Evolutionary conservation across 768 basidiomycete species (phyloP), one percentile per base, ranked within the genome.

Genomic region (Pulveroboletus ravenelii): DNA sequence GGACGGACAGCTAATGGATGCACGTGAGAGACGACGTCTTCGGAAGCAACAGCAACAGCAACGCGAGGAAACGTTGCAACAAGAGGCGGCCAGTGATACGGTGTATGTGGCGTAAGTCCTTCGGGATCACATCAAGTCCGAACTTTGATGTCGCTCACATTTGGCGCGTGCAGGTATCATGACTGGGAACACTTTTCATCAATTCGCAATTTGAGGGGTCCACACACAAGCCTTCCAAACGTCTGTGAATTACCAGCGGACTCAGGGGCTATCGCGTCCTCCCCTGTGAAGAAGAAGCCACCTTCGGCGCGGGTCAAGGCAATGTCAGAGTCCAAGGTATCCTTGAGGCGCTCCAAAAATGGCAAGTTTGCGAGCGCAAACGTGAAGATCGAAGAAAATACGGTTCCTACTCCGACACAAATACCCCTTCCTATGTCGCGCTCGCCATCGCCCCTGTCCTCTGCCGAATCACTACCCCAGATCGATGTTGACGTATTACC

Each of bases 121-220:
- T 54, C 47, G n/a, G 32, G 12, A 45, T 48, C 42, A 50, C 50
- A 55, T 45, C 18, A 47, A 43, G n/a, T n/a, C 17, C 23, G 38
- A 46, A 39, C 52, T 29, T 42, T 36, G 38, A 35, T 25, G 25
- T 52, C 6, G 25, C 45, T 59, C 48, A 57, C 62, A 44, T 49
- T 50, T 23, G 41, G 50, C 10, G 42, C 36, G 23, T 27, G 41
- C 60, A 89, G 89, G 29, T 94, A 92, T 65, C 87, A 93, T 62
- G 89, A 93, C 66, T 93, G 89, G 89, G 92, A 95, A 62, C 93
- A 95, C 64, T 95, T 93, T 62, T 92, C 89, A 12, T 89, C 87
- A n/a, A 89, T 95, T 51, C 86, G 93, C 41, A 93, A 91, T 66
- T 71, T 93, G 47, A 75, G 75, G 14, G 93, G 93, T 2, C 93